Conservation (phyloP, 2,329 filamentous ascomycete genomes). For the Diaporthe citri region DNA sequence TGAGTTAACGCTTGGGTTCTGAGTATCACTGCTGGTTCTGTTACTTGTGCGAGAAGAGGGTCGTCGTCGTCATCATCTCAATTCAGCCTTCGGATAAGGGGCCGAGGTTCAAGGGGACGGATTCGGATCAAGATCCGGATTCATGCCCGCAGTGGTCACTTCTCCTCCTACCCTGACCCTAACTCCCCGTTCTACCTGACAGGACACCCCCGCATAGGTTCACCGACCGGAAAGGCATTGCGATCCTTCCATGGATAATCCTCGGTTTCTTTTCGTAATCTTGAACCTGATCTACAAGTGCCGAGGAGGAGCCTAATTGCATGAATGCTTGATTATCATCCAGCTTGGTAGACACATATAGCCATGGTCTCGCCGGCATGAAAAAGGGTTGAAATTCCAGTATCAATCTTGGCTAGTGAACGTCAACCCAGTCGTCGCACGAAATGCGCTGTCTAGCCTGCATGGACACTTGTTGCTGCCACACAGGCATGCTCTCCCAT, state of each 20-base stretch:
- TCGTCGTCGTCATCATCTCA: not conserved
- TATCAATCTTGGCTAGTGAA: constrained; percentile 23
- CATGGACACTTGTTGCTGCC: constrained; percentile 11
- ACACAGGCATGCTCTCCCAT: not conserved
- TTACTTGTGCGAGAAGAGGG: not conserved
- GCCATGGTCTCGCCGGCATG: constrained; percentile 19
- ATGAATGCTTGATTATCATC: constrained; percentile 24
- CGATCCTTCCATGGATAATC: not conserved
- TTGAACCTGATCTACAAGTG: constrained; percentile 17
- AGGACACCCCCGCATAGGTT: not conserved
- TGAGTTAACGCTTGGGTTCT: not conserved
- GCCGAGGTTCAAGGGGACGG: not conserved
- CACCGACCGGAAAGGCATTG: not conserved
- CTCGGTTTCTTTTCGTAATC: not conserved
- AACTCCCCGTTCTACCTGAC: not conserved
- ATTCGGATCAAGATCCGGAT: constrained; percentile 22
- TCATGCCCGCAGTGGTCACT: not conserved
- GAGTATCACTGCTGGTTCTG: not conserved
- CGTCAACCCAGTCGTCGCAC: constrained; percentile 4
- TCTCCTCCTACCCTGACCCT: not conserved
- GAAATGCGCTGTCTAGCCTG: not conserved
- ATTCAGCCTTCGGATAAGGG: not conserved
- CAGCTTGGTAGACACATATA: constrained; percentile 23
- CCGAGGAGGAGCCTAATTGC: constrained; percentile 3
- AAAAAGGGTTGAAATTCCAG: constrained; percentile 1